These are phyloP conservation scores for Podospora didyma DNA, from an alignment of 495 filamentous ascomycete species.

Conservation along the genomic window DNA sequence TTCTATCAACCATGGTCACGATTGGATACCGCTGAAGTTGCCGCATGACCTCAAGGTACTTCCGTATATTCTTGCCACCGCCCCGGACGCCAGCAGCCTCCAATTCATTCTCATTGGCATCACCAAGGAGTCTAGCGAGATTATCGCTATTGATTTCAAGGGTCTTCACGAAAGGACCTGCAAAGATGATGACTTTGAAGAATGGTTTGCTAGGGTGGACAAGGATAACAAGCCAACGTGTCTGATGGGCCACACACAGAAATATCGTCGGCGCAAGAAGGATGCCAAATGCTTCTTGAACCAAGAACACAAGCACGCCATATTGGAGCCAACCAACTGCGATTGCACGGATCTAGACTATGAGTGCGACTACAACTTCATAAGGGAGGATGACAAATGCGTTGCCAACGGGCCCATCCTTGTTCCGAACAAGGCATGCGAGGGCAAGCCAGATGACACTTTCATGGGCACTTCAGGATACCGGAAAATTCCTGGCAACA, in stretches of 20 bases:
- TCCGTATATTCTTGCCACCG: conserved; percentile 73
- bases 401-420: conserved; percentile 45
- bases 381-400: conserved; percentile 58
- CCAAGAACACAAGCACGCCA: conserved; percentile 73
- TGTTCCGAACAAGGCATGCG: conserved; percentile 62
- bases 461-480: conserved; percentile 86
- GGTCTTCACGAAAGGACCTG: conserved; percentile 79
- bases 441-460: conserved; percentile 54
- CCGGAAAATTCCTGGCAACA: conserved; percentile 87
- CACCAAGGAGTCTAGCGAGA: conserved; percentile 41
- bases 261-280: conserved; percentile 73
- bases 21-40: conserved; percentile 66
- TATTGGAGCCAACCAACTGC: conserved; percentile 62
- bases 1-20: conserved; percentile 81
- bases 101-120: conserved; percentile 76
- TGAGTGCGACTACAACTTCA: conserved; percentile 92
- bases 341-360: conserved; percentile 79
- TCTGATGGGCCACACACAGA: conserved; percentile 92
- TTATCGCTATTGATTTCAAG: conserved; percentile 78
- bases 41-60: conserved; percentile 57
- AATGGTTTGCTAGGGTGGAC: conserved; percentile 80
- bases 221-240: conserved; percentile 77
- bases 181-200: conserved; percentile 73
- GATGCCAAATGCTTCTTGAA: conserved; percentile 86
- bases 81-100: conserved; percentile 82